A percentile compares a stretch with the other conserved stretches of the same genome.
phyloP scores from a whole-genome alignment of 1,139 yeast genomes.

The Taphrina wiesneri region DNA sequence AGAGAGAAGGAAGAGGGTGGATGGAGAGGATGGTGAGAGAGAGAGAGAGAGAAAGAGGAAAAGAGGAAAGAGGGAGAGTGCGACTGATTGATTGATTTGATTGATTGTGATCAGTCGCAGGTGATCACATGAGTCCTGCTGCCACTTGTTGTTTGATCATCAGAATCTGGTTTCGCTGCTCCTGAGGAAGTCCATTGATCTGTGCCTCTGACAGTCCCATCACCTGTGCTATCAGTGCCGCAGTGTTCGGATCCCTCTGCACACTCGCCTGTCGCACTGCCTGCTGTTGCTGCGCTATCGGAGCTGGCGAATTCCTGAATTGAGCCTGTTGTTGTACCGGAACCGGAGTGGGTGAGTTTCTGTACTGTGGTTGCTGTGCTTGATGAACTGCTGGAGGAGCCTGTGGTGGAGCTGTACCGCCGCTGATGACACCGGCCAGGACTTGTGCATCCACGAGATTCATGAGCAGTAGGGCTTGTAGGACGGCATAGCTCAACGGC shows the following conservation, averaged over 20 bases:
- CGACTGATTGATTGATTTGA: background rate
- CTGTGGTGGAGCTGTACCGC: slow-evolving; percentile 42
- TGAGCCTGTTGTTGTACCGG: slow-evolving; percentile 7
- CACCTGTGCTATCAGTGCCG: slow-evolving; percentile 52
- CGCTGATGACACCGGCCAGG: slow-evolving; percentile 49
- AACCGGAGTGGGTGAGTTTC: slow-evolving; percentile 32
- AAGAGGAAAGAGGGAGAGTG: background rate
- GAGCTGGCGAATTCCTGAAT: slow-evolving; percentile 40
- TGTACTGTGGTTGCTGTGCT: slow-evolving; percentile 35
- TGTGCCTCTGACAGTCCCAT: slow-evolving; percentile 66
- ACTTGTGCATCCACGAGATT: slow-evolving; percentile 60
- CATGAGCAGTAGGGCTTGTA: slow-evolving; percentile 68
- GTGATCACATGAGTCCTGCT: slow-evolving; percentile 9
- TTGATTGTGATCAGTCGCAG: background rate
- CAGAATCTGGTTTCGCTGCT: slow-evolving; percentile 49
- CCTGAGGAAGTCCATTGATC: slow-evolving; percentile 59
- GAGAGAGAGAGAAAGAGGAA: background rate
- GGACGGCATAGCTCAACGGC: slow-evolving; percentile 76
- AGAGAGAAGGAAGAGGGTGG: background rate
- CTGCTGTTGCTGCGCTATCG: slow-evolving; percentile 8
- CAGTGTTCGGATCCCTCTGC: slow-evolving; percentile 45
- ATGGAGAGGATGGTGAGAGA: background rate
- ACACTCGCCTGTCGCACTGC: slow-evolving; percentile 32
- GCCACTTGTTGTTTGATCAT: slow-evolving; percentile 28
- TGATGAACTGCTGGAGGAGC: slow-evolving; percentile 33